phyloP scores from a whole-genome alignment of 1,139 yeast species.

The Geotrichum histeridarum region DNA sequence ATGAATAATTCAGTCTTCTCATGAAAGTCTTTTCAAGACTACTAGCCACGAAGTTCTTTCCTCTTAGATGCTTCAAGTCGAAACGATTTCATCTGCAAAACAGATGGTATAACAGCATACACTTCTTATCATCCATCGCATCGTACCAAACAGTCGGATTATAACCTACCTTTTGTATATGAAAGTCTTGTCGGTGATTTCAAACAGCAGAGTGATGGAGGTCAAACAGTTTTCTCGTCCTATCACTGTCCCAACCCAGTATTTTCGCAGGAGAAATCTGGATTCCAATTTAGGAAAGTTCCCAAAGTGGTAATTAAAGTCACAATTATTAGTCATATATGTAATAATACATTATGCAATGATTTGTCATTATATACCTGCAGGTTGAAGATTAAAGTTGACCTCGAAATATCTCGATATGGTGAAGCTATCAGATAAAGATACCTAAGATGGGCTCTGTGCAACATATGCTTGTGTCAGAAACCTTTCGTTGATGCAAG shows the following conservation, averaged over 20 bases:
- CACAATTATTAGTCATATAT: not conserved
- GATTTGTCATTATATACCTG: not conserved
- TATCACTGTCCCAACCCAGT: not conserved
- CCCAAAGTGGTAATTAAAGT: constrained; percentile 1
- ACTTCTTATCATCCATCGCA: not conserved
- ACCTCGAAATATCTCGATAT: too few species aligned
- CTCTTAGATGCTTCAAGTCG: too few species aligned
- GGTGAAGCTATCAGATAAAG: too few species aligned
- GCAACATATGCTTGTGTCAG: too few species aligned
- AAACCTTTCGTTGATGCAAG: too few species aligned
- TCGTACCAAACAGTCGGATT: not conserved
- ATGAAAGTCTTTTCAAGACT: not conserved
- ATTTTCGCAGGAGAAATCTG: not conserved
- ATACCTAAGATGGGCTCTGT: too few species aligned
- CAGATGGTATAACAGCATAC: too few species aligned
- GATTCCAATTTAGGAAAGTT: constrained; percentile 3
- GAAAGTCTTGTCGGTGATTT: not conserved
- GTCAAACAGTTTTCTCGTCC: not conserved
- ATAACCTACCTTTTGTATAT: not conserved
- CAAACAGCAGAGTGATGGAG: not conserved
- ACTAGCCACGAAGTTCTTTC: not conserved
- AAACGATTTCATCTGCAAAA: too few species aligned
- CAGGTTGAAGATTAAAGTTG: too few species aligned
- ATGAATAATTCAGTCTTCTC: too few species aligned
- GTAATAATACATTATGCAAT: not conserved